A percentile compares a stretch with the other conserved stretches of the same genome.
Evolutionary conservation across 1,139 yeast genomes (phyloP).

Genomic region (Kodamaea sp.): DNA sequence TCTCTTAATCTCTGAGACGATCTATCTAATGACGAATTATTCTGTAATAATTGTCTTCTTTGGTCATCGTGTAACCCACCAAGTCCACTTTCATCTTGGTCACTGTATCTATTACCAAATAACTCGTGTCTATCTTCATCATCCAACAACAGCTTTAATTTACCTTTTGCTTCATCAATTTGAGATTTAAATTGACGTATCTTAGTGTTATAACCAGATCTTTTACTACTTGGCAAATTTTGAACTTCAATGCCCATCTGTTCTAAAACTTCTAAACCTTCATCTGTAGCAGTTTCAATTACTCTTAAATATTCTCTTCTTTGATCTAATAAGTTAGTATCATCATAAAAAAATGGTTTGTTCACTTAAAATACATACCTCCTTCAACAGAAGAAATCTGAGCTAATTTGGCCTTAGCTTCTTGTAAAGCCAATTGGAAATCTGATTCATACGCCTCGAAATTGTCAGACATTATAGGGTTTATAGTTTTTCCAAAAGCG

Average conservation of each 20-base stretch:
- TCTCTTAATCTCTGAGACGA: conserved; percentile 81
- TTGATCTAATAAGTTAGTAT: conserved; percentile 30
- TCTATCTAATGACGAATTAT: conserved; percentile 78
- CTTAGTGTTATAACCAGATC: conserved; percentile 67
- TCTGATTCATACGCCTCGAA: conserved; percentile 72
- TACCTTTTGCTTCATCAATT: conserved; percentile 53
- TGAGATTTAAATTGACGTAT: conserved; percentile 65
- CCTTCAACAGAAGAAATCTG: conserved; percentile 53
- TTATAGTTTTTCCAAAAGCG: not conserved
- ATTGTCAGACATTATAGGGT: conserved; percentile 48
- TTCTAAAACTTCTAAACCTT: conserved; percentile 73
- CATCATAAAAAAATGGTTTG: not conserved
- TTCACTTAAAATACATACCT: conserved; percentile 36
- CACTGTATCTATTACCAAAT: conserved; percentile 55
- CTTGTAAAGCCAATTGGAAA: conserved; percentile 66
- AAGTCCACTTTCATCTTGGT: conserved; percentile 20
- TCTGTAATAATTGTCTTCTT: conserved; percentile 74
- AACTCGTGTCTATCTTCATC: conserved; percentile 63
- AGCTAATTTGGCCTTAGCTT: conserved; percentile 62
- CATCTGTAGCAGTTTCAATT: conserved; percentile 68
- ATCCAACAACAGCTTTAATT: conserved; percentile 51
- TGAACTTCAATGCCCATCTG: conserved; percentile 81
- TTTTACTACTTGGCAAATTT: conserved; percentile 66
- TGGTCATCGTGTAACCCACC: conserved; percentile 60
- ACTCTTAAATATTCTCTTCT: conserved; percentile 53